Percentiles rank a stretch among this genome's conserved stretches.
Conservation (phyloP, 2,329 filamentous ascomycete species). For the Aspergillus cejpii region DNA sequence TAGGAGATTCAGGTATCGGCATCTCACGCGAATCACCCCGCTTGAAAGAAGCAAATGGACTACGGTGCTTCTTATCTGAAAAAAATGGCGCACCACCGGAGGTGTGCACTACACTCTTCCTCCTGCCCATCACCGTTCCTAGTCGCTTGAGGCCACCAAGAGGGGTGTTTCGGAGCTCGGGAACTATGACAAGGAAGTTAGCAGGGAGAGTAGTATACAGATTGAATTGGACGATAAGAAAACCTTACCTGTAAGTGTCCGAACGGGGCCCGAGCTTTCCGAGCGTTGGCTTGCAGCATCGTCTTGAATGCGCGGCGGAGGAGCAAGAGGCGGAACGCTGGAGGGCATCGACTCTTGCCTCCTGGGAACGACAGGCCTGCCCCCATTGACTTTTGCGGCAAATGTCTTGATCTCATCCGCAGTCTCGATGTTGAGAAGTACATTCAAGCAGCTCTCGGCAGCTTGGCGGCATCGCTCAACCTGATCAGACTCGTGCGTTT, state of each 20-base stretch:
- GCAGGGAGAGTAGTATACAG: conserved; percentile 2
- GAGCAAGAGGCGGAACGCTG: conserved; percentile 30
- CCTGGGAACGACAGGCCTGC: conserved; percentile 27
- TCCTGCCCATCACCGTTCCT: conserved; percentile 44
- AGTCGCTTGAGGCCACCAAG: conserved; percentile 43
- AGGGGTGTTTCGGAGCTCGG: conserved; percentile 38
- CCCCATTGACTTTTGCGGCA: conserved; percentile 35
- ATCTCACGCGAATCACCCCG: conserved; percentile 36
- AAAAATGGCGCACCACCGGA: conserved; percentile 24
- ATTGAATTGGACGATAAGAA: background rate
- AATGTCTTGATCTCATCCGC: conserved; percentile 67
- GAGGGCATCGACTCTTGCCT: conserved; percentile 23
- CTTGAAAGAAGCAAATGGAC: conserved; percentile 40
- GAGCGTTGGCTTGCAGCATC: conserved; percentile 53
- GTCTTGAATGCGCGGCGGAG: conserved; percentile 42
- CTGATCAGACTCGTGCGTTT: conserved; percentile 86
- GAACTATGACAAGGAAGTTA: conserved; percentile 22
- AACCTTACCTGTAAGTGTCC: conserved; percentile 34
- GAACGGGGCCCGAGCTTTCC: conserved; percentile 39
- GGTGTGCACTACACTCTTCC: conserved; percentile 40
- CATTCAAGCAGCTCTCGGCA: conserved; percentile 72
- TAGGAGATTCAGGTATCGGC: conserved; percentile 33
- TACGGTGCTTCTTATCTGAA: conserved; percentile 39
- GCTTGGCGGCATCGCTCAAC: conserved; percentile 68
- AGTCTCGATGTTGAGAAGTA: conserved; percentile 79